Evolutionary conservation across 805 yeast genomes (phyloP), one percentile per base, ranked within the genome.

Genomic region (Yamadazyma takamatsuzukensis): DNA sequence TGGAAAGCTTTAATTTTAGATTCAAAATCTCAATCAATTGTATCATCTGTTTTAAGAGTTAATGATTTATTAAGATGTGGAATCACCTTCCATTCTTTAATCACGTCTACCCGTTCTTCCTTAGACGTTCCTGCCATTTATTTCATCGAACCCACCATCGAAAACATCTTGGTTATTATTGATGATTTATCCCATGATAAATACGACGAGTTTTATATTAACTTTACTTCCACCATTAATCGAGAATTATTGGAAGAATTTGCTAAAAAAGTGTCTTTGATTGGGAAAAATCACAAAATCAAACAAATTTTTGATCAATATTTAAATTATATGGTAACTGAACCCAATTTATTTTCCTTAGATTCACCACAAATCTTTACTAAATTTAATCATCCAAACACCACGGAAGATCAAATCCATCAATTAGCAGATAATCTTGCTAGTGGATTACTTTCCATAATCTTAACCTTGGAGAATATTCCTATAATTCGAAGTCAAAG

Each of bases 1-100:
- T 93, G 98, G 99, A 93, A 93, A 53, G 95, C 85, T 6, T 70
- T 93, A 30, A 76, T 93, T 4, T 70, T 93, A 44, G 99, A 93
- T 55, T 56, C 69, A 24, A 74, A 79, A 37, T 84, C 96, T 25
- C 84, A 95, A 18, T 83, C 83, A 12, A 82, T 93, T 25, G 75
- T 93, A 5, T 88, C 97, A 2, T 83, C 95, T 5, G 90, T 93
- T n/a, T 61, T 93, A 35, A 70, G 97, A 38, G 96, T 90, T 40
- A 87, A 87, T 48, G 98, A 94, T 55, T 68, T 93, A 44, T 70
- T 93, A 46, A 78, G 82, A 45, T 84, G 86, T 52, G 98, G 98
- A 7, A 80, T 93, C 36, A 93, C 99, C 0, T 81, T 88, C 49
- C 97, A 93, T 53, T 71, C 90, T 38, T 60, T 83, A 30, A 77